Percentiles rank a stretch among this genome's conserved stretches.
Conservation (phyloP, 1,139 yeast genomes). For the Williopsis jadinii region DNA sequence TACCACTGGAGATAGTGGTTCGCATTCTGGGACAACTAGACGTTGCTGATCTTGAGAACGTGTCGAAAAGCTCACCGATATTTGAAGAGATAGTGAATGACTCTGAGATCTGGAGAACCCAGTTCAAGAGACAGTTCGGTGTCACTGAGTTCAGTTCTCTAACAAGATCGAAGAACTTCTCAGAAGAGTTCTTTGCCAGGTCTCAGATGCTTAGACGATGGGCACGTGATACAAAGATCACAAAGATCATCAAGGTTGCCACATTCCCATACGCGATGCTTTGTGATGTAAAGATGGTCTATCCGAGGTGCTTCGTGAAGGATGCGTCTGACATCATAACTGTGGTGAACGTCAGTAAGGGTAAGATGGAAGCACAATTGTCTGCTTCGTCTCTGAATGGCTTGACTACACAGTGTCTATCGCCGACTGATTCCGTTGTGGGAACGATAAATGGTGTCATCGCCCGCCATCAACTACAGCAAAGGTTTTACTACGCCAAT, state of each 20-base stretch:
- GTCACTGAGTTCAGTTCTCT: slow-evolving; percentile 47
- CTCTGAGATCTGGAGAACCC: slow-evolving; percentile 54
- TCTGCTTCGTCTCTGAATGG: slow-evolving; percentile 24
- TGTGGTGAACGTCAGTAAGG: slow-evolving; percentile 25
- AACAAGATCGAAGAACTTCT: slow-evolving; percentile 46
- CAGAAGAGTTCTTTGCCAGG: slow-evolving; percentile 48
- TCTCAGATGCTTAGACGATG: slow-evolving; percentile 38
- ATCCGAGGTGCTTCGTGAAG: slow-evolving; percentile 27
- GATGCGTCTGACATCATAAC: slow-evolving; percentile 31
- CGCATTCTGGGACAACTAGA: slow-evolving; percentile 51
- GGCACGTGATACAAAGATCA: slow-evolving; percentile 40
- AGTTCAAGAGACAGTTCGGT: slow-evolving; percentile 42
- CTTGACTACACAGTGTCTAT: background rate
- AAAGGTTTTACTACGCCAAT: slow-evolving; percentile 26
- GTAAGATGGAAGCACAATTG: slow-evolving; percentile 20
- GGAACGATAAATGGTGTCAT: background rate
- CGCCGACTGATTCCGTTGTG: background rate
- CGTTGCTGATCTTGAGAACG: slow-evolving; percentile 41
- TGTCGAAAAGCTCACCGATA: slow-evolving; percentile 46
- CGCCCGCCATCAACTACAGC: background rate
- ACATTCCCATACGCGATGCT: slow-evolving; percentile 20
- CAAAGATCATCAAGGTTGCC: slow-evolving; percentile 10
- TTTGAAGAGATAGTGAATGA: slow-evolving; percentile 50
- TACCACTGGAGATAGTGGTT: slow-evolving; percentile 56
- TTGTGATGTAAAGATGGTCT: slow-evolving; percentile 20